A percentile compares a stretch with the other conserved stretches of the same genome.
Evolutionary conservation across 1,284 basidiomycete genomes (phyloP).

Genomic region (Rhizoctonia solani): DNA sequence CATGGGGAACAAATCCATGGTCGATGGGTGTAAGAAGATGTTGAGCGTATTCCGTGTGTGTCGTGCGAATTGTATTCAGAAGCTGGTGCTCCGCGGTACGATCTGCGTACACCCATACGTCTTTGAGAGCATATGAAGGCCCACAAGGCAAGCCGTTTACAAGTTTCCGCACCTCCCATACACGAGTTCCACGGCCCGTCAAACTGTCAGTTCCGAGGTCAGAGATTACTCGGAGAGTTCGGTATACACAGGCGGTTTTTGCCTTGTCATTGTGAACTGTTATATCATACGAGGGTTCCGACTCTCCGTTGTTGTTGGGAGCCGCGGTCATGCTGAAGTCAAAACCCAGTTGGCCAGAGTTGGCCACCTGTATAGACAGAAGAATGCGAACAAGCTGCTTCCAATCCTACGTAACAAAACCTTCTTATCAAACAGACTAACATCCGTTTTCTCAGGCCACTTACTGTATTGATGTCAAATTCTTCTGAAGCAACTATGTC

Average conservation of each 20-base stretch:
- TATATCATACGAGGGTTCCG: background rate
- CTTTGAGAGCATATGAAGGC: conserved; percentile 9
- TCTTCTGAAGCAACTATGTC: background rate
- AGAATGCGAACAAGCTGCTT: background rate
- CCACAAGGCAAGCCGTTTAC: background rate
- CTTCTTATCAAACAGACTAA: no score
- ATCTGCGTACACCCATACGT: background rate
- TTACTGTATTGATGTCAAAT: conserved; percentile 14
- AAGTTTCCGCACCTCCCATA: conserved; percentile 13
- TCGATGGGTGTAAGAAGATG: background rate
- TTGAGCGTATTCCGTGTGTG: background rate
- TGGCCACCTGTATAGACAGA: background rate
- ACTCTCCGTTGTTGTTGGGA: background rate
- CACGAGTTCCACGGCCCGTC: conserved; percentile 18
- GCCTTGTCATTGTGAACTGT: background rate
- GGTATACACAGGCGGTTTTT: background rate
- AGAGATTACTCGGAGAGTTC: background rate
- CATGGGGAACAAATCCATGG: background rate
- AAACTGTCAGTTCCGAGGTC: conserved; percentile 1
- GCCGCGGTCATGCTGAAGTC: background rate
- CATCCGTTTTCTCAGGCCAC: no score
- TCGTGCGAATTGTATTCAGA: background rate
- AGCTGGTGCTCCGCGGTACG: background rate
- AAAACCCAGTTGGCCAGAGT: conserved; percentile 1
- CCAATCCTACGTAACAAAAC: background rate